Evolutionary conservation across 192 early-diverging fungal species (phyloP), one percentile per base, ranked within the genome.

Genomic region (Thamnidium elegans): DNA sequence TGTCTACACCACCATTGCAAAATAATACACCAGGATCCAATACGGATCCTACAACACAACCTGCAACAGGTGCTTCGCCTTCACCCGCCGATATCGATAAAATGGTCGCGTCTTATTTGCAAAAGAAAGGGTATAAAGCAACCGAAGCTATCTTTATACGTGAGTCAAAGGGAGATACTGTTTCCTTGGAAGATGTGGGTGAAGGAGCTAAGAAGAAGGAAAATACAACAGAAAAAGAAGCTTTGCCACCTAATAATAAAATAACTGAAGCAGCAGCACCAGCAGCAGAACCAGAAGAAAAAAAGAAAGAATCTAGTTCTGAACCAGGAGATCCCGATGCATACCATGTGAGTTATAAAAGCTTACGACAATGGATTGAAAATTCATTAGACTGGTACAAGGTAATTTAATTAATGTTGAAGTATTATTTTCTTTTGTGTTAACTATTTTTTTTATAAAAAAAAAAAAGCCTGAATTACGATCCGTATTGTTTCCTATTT

Each of bases 351-450:
- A 87, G 85, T 58, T 98, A 97, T 77, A 79, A 76, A 17, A 80
- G 81, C 65, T 77, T 99, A 55, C 74, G 90, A 48, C 80, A 84
- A 43, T 97, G 92, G 93, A 89, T 98, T 46, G 93, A 98, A 55
- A 90, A 90, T 62, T 98, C 94, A 6, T 81, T 99, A 50, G 97
- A 98, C 67, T 84, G 87, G 65, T 99, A 94, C 84, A 93, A 90
- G 84, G 90, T 91, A 74, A n/a, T 7, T 36, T 43, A 8, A 7
- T 23, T 50, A 1, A 31, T 31, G 3, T 45, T 20, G n/a, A 32
- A 3, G 45, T 32, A 7, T n/a, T 30, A 5, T 31, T 10, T 1
- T 32, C 13, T 31, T 4, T 23, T n/a, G 2, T 59, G 39, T 46
- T n/a, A n/a, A n/a, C n/a, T n/a, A n/a, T 56, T 14, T 10, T 36